A percentile compares a stretch with the other conserved stretches of the same genome.
Evolutionary conservation across 306 rosid species (phyloP).

Genomic region (Canavalia gladiata): DNA sequence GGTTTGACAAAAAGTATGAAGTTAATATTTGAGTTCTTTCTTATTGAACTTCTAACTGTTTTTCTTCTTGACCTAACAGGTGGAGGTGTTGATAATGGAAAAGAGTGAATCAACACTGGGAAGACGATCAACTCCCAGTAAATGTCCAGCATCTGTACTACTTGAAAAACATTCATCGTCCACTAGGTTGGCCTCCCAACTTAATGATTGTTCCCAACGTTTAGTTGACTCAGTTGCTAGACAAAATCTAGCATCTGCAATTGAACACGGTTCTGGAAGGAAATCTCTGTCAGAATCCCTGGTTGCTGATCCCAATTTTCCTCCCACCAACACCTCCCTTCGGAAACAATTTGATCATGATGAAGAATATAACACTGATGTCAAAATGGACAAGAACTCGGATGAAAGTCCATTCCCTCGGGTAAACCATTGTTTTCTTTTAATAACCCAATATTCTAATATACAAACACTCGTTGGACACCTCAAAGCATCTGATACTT

Average conservation of each 20-base stretch:
- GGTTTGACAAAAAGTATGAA: slow-evolving; percentile 57
- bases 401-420: slow-evolving; percentile 65
- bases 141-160: slow-evolving; percentile 60
- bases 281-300: slow-evolving; percentile 84
- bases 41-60: slow-evolving; percentile 10
- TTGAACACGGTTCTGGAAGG: slow-evolving; percentile 93
- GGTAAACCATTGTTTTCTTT: slow-evolving; percentile 53
- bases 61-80: slow-evolving; percentile 55
- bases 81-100: slow-evolving; percentile 83
- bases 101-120: slow-evolving; percentile 65
- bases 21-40: slow-evolving; percentile 26
- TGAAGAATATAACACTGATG: slow-evolving; percentile 65
- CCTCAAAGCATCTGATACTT: not conserved
- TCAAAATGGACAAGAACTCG: slow-evolving; percentile 67
- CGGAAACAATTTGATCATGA: slow-evolving; percentile 78
- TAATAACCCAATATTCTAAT: slow-evolving; percentile 6
- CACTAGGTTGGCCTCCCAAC: slow-evolving; percentile 65
- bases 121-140: slow-evolving; percentile 62
- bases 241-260: slow-evolving; percentile 82
- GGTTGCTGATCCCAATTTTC: slow-evolving; percentile 63
- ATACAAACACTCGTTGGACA: slow-evolving; percentile 7
- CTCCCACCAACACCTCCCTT: slow-evolving; percentile 69
- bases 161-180: slow-evolving; percentile 67
- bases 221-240: slow-evolving; percentile 72
- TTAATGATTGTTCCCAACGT: slow-evolving; percentile 66